A percentile compares a stretch with the other conserved stretches of the same genome.
phyloP scores from a whole-genome alignment of 192 early-diverging fungal species.

The Rhizoclosmatium globosum region DNA sequence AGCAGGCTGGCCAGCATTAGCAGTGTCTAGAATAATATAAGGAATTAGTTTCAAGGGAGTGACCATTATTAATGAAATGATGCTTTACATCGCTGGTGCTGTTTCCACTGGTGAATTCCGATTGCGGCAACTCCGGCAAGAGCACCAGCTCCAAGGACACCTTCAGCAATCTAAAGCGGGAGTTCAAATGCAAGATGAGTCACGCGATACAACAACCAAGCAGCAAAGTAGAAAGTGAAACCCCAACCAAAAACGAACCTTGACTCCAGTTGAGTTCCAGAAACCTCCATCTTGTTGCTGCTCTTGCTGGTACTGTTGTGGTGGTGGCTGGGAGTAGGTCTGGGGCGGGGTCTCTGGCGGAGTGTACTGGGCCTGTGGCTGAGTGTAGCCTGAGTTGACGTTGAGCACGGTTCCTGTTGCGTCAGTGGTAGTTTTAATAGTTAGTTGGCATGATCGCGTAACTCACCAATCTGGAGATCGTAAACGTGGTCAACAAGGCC shows the following conservation, averaged over 20 bases:
- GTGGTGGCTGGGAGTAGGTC: not conserved
- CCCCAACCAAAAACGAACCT: not conserved
- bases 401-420: not conserved
- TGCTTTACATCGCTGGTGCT: slow-evolving; percentile 20
- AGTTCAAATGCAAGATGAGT: not conserved
- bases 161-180: slow-evolving; percentile 7
- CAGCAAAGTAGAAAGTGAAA: no score
- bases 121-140: slow-evolving; percentile 49
- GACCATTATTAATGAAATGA: no score
- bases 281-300: not conserved
- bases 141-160: slow-evolving; percentile 48
- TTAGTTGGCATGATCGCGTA: not conserved
- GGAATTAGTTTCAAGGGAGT: no score
- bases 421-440: no score
- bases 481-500: slow-evolving; percentile 14
- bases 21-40: not conserved
- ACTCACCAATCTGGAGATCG: slow-evolving; percentile 24
- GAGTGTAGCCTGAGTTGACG: not conserved
- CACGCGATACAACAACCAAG: not conserved
- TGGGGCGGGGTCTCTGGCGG: not conserved
- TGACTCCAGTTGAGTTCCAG: not conserved
- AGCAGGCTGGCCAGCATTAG: not conserved
- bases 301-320: not conserved
- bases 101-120: slow-evolving; percentile 46
- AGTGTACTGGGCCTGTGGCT: not conserved